Base-by-base conservation (phyloP, 371 early-diverging fungal species). In the Mucor lusitanicus region DNA sequence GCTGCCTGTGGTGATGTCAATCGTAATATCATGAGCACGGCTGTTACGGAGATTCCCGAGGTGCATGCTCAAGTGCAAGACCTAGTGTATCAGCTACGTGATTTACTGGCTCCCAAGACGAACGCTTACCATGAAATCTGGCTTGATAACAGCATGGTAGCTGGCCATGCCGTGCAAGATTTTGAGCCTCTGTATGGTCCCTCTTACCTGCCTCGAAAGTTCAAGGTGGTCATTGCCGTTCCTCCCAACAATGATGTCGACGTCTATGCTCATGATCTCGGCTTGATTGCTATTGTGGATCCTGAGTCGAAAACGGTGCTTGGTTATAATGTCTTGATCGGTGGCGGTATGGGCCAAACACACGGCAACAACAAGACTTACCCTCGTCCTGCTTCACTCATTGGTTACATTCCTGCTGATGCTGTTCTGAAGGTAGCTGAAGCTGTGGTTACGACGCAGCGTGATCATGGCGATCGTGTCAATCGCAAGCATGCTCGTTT, bases 1-100 rank as follows among this genome's bases (percentile, higher is more conserved):
- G 95, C 94, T 42, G 95, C 95, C 30, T 95, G 97, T 76, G 97
- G 97, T 63, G 97, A 96, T 80, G 97, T 96, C 69, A 95, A 94
- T 83, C 89, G 95, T 65, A 96, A 95, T 82, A 94, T 96, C 64
- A 94, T 95, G 85, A 89, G 91, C 72, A 90, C 89, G 67, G 87
- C 94, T 50, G 89, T 91, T 79, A 94, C 94, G 60, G 80, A 85
- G 40, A 83, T 85, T 67, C 86, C 92, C 23, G 85, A 89, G 44
- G 69, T 95, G 35, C 94, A 94, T 77, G 85, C 77, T 28, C 88
- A 94, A 63, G 88, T 95, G 6, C 85, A 85, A 48, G 79, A 85
- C 33, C 88, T 94, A 63, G 81, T 91, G 0, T 76, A 77, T 30
- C 78, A 88, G 58, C 74, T 95, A 73, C 87, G 87, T 44, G 79